Base-by-base conservation (phyloP, 129 eudicot species). In the Centrapalus pauciflorus region DNA sequence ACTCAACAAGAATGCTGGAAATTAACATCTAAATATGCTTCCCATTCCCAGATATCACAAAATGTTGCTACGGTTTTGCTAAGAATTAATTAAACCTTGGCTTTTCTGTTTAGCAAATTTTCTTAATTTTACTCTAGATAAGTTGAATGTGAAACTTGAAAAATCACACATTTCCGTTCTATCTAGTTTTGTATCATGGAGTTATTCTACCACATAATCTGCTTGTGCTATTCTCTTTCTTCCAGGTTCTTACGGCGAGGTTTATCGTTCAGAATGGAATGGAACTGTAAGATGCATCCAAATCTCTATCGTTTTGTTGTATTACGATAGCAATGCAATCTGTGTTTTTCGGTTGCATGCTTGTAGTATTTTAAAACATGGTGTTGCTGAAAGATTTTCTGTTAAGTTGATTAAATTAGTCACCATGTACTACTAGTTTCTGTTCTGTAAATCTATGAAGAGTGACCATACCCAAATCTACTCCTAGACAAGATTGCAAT, bases 171-270 rank as follows among this genome's bases (percentile, higher is more conserved):
- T 1, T 8, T 51, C 10, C 58, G 23, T 51, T 51, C 13, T 9
- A 10, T 51, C 9, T n/a, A 48, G 19, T 14, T 9, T 5, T 61
- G 19, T 35, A 13, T 61, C 21, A 33, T 61, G 25, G 5, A 61
- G 50, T 20, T 35, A 37, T 4, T 55, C 1, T 30, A 26, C 14
- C 45, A 41, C 46, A 7, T 21, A 41, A 41, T 70, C 41, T 19
- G 29, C 46, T 56, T 25, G 27, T 57, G 55, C 19, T 48, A 48
- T 48, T 48, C 25, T 24, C 30, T 55, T 45, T 66, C 52, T 64
- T 84, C 59, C 87, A 93, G 98, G 98, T 38, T 93, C 98, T 78
- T 88, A 75, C 80, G 98, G 98, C 5, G 98, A 93, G 82, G 98
- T 93, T 45, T 88, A 83, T 61, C 96, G 86, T 51, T 86, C 85